Percentiles rank a stretch among this genome's conserved stretches.
phyloP scores from a whole-genome alignment of 225 moss, liverwort and hornwort species.

The Antitrichia curtipendula region DNA sequence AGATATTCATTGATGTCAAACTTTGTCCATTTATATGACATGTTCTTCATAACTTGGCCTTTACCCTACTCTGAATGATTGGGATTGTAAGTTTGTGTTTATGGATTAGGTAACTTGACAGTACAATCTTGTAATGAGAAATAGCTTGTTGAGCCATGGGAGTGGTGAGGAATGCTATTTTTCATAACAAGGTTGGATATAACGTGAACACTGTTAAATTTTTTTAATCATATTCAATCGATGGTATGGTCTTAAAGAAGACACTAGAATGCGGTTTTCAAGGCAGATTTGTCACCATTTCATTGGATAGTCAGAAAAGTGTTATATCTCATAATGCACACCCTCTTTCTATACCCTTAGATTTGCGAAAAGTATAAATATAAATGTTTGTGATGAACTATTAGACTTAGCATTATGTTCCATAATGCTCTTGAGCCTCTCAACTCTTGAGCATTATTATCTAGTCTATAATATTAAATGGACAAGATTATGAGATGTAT shows the following conservation, averaged over 20 bases:
- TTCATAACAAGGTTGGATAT: neutral
- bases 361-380: no score
- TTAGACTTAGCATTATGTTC: no score
- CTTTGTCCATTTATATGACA: neutral
- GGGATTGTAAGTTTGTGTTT: neutral
- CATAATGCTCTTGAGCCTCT: no score
- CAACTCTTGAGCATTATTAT: no score
- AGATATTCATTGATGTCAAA: neutral
- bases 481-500: neutral
- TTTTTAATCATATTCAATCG: neutral
- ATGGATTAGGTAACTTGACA: neutral
- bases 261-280: no score
- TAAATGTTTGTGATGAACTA: no score
- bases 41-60: neutral
- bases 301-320: no score
- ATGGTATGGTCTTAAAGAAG: neutral
- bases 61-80: neutral
- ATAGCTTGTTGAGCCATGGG: neutral
- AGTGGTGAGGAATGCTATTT: neutral
- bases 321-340: no score
- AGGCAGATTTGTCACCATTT: no score
- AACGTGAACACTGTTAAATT: neutral
- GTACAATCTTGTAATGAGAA: neutral
- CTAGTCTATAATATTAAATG: neutral
- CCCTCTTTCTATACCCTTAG: no score